Evolutionary conservation across 2,329 filamentous ascomycete genomes (phyloP), one percentile per base, ranked within the genome.

Genomic region (Pyricularia pennisetigena): DNA sequence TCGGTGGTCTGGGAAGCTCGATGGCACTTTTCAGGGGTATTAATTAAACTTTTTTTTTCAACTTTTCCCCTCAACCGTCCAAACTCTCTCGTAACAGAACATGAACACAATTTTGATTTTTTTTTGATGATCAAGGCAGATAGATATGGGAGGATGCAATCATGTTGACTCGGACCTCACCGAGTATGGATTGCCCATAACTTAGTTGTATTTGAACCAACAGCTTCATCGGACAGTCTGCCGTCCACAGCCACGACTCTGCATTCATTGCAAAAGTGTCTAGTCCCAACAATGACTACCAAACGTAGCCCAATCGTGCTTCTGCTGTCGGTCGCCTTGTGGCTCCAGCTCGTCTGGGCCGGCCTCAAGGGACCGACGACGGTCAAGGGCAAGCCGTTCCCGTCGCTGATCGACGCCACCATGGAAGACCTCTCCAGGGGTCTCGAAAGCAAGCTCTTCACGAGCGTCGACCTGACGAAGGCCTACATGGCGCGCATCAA

Each of bases 401-500:
- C 77, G 0, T 71, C 73, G 6, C 74, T 79, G 16, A 71, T 76
- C 24, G 72, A 77, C 20, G 76, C 74, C 2, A 77, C 75, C 2
- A 69, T 79, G 0, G 75, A 76, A 2, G 75, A 80, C 63, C 70
- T 80, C 16, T 68, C 70, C 8, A 68, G 71, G 20, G 78, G 77
- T 3, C 70, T 80, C 12, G 72, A 76, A 30, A 68, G 64, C 0
- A 71, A 74, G 10, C 71, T 74, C 0, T 79, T 80, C 66, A 79
- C 78, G 3, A 77, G 76, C 41, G 75, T 77, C 2, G 77, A 80
- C 66, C 72, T 81, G 5, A 75, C 78, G 20, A 73, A 75, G 28
- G 72, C 72, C 1, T 75, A 75, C 65, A 69, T 73, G 0, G 67
- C 69, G n/a, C 70, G 73, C 20, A 79, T 80, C 64, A 35, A 70